Conservation (phyloP, 441 rosid species). For the Kokia cookei region DNA sequence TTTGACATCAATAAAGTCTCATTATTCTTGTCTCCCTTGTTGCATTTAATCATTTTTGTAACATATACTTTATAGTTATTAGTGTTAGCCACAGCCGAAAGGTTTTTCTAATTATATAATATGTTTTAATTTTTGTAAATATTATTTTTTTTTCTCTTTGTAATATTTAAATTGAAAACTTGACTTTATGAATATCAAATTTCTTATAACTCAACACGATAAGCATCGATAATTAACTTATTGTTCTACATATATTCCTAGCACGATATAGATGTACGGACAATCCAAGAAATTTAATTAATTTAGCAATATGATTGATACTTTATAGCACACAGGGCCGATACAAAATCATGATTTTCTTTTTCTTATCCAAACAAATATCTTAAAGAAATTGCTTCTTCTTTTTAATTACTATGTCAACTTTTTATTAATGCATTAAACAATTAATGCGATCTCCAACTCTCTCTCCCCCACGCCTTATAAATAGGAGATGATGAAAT, state of each 20-base stretch:
- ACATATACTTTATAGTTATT: background rate
- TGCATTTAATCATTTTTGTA: background rate
- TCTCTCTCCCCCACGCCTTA: background rate
- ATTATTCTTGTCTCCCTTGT: background rate
- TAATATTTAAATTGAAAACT: too few species aligned
- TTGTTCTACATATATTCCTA: background rate
- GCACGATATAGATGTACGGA: background rate
- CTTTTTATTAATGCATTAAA: conserved; percentile 14
- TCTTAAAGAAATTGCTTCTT: conserved; percentile 38
- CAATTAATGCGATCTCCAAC: conserved; percentile 16
- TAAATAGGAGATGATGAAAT: conserved; percentile 34
- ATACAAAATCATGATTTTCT: conserved; percentile 31
- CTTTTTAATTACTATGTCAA: conserved; percentile 12
- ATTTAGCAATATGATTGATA: background rate
- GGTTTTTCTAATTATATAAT: background rate
- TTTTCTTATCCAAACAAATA: conserved; percentile 51
- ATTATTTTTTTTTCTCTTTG: too few species aligned
- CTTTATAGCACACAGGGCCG: conserved; percentile 17
- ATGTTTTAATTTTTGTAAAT: too few species aligned
- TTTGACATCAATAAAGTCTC: background rate
- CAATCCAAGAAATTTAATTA: background rate
- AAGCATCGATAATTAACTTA: too few species aligned
- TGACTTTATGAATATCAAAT: too few species aligned
- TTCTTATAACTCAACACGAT: too few species aligned
- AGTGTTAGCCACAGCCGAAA: conserved; percentile 1